A percentile compares a stretch with the other conserved stretches of the same genome.
phyloP scores from a whole-genome alignment of 768 basidiomycete species.

The Trametes meyenii region DNA sequence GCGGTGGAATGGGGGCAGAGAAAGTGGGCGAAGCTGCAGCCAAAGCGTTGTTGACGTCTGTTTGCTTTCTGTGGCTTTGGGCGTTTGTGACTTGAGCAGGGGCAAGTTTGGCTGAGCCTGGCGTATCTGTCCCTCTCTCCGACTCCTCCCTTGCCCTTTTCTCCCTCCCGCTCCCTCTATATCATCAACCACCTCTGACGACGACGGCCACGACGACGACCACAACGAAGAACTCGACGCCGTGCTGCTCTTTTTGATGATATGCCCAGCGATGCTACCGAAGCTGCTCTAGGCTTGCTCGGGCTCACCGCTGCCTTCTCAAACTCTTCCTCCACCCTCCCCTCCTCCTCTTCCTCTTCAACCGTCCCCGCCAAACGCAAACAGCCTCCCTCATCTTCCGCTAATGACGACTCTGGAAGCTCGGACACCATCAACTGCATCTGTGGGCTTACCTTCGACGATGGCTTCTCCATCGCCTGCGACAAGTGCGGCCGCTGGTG shows the following conservation, averaged over 20 bases:
- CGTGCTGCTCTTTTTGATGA: constrained; percentile 8
- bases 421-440: constrained; percentile 68
- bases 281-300: constrained; percentile 61
- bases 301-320: constrained; percentile 47
- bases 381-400: constrained; percentile 17
- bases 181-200: neutral
- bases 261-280: constrained; percentile 59
- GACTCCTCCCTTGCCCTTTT: neutral
- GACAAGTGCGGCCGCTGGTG: constrained; percentile 84
- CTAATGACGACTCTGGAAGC: constrained; percentile 27
- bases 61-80: neutral
- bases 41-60: neutral
- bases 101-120: neutral
- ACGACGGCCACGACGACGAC: constrained; percentile 1
- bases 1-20: neutral
- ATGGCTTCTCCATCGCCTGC: constrained; percentile 86
- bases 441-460: constrained; percentile 73
- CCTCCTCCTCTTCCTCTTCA: constrained; percentile 32
- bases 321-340: constrained; percentile 28
- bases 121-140: neutral
- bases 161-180: neutral
- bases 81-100: neutral
- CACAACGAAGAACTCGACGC: neutral
- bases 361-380: constrained; percentile 47
- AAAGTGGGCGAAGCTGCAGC: neutral